Conservation (phyloP, 805 yeast species). For the Myxozyma neotropica region DNA sequence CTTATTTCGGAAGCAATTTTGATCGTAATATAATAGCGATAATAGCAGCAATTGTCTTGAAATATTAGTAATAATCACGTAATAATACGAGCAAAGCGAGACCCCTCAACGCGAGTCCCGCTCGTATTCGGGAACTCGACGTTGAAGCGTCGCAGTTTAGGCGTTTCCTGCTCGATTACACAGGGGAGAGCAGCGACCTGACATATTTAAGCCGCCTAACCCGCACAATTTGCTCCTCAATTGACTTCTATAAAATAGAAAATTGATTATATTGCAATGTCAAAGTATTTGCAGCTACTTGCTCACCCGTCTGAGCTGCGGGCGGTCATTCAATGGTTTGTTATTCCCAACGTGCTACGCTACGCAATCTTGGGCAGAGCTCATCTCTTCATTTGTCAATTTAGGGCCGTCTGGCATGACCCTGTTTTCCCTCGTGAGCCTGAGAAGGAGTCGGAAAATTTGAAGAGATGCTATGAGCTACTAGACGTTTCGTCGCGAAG, state of each 20-base stretch:
- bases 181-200: not conserved
- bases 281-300: conserved; percentile 44
- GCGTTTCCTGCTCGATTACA: not conserved
- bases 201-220: not conserved
- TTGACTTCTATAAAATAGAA: not conserved
- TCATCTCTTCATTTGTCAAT: not conserved
- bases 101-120: not conserved
- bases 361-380: no score
- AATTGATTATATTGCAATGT: conserved; percentile 15
- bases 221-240: not conserved
- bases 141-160: not conserved
- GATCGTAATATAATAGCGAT: no score
- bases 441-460: conserved; percentile 47
- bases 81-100: not conserved
- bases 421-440: conserved; percentile 55
- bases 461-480: conserved; percentile 67
- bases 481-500: conserved; percentile 79
- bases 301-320: conserved; percentile 72
- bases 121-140: conserved; percentile 6
- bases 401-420: conserved; percentile 49
- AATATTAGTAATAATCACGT: not conserved
- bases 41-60: no score
- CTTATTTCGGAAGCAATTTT: no score
- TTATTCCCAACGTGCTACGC: no score
- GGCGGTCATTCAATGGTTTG: conserved; percentile 65